These are phyloP conservation scores for Scheffersomyces parashehatae DNA, from an alignment of 1,139 yeast species.

Conservation along the genomic window DNA sequence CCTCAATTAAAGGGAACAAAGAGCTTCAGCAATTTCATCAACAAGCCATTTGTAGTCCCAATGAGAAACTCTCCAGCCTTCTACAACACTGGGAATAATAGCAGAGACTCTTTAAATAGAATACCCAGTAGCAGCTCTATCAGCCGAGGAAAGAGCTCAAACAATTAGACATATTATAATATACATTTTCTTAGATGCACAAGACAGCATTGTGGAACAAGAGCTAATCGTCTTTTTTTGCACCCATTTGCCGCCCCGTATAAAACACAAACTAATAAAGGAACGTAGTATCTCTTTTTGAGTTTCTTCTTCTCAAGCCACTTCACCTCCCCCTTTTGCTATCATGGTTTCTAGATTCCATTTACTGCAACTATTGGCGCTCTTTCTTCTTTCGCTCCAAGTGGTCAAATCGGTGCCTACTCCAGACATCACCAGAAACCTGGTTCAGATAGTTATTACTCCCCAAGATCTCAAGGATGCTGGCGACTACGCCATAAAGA, in stretches of 20 bases:
- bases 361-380: too few species aligned
- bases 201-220: too few species aligned
- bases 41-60: slow-evolving; percentile 39
- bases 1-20: slow-evolving; percentile 9
- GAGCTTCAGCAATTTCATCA: slow-evolving; percentile 28
- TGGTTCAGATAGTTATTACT: slow-evolving; percentile 24
- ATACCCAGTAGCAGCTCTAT: slow-evolving; percentile 21
- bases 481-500: slow-evolving; percentile 20
- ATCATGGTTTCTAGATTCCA: too few species aligned
- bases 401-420: too few species aligned
- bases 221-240: too few species aligned
- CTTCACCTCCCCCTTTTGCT: too few species aligned
- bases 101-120: slow-evolving; percentile 32
- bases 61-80: slow-evolving; percentile 20
- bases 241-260: too few species aligned
- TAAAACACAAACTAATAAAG: too few species aligned
- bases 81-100: slow-evolving; percentile 23
- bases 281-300: too few species aligned
- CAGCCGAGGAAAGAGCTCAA: slow-evolving; percentile 11
- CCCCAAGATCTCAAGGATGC: slow-evolving; percentile 25
- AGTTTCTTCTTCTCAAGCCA: too few species aligned
- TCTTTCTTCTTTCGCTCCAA: too few species aligned
- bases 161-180: neutral
- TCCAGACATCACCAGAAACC: slow-evolving; percentile 5
- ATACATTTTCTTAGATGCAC: too few species aligned